Evolutionary conservation across 2,329 filamentous ascomycete species (phyloP).

Genomic region (Ascomycota sp.): DNA sequence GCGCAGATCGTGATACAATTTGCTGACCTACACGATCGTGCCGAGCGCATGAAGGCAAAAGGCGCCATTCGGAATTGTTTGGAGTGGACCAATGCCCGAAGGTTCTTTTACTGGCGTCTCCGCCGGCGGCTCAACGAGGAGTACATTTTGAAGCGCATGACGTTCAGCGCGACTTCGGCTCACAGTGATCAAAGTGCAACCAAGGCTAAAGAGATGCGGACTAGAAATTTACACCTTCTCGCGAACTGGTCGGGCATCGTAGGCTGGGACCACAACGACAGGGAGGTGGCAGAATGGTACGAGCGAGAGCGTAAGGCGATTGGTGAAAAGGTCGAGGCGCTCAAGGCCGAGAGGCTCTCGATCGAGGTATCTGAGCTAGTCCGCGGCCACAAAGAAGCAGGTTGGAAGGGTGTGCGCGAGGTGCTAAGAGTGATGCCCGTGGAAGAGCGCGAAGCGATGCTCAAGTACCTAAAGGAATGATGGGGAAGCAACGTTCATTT

Average conservation of each 20-base stretch:
- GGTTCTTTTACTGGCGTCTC: conserved; percentile 99
- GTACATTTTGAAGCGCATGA: conserved; percentile 84
- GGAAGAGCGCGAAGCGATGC: conserved; percentile 67
- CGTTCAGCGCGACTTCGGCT: conserved; percentile 16
- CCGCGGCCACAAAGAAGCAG: conserved; percentile 36
- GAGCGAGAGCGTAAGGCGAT: conserved; percentile 80
- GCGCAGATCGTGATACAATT: conserved; percentile 91
- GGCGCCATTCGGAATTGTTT: conserved; percentile 70
- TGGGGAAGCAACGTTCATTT: too few species aligned
- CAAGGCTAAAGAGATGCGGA: conserved; percentile 33
- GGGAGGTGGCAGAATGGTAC: conserved; percentile 80
- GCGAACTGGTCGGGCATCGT: conserved; percentile 65
- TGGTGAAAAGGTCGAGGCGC: conserved; percentile 60
- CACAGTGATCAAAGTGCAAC: conserved; percentile 12
- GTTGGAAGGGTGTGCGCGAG: conserved; percentile 70
- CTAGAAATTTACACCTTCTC: conserved; percentile 51
- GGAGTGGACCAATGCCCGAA: conserved; percentile 71
- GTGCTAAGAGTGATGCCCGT: conserved; percentile 74
- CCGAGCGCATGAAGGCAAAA: conserved; percentile 97
- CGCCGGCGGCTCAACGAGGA: conserved; percentile 94
- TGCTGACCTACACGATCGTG: conserved; percentile 88
- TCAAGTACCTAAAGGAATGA: conserved; percentile 34
- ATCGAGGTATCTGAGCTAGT: conserved; percentile 24
- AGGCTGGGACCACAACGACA: conserved; percentile 61
- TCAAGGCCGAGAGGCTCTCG: conserved; percentile 53